A percentile compares a stretch with the other conserved stretches of the same genome.
Evolutionary conservation across 2,329 filamentous ascomycete genomes (phyloP).

Genomic region (Xylaria sp.): DNA sequence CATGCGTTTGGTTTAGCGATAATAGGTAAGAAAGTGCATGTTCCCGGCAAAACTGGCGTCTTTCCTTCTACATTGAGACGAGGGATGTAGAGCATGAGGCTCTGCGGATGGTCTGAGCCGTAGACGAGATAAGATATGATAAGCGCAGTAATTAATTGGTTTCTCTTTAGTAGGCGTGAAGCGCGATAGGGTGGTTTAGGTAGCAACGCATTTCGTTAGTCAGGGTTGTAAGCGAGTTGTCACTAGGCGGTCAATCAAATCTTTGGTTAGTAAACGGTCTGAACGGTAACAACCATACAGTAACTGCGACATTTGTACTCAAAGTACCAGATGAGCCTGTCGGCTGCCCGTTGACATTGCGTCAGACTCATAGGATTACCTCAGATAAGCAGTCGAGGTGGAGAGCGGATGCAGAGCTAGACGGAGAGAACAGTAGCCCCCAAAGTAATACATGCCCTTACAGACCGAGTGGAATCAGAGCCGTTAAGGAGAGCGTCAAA

Average conservation of each 20-base stretch:
- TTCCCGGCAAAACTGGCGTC: background rate
- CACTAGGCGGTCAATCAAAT: background rate
- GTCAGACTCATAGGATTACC: background rate
- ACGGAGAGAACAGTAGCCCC: background rate
- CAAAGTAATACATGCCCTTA: background rate
- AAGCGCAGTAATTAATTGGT: background rate
- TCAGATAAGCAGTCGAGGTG: background rate
- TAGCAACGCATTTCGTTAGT: background rate
- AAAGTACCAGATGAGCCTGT: background rate
- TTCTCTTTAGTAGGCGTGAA: background rate
- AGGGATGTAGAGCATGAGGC: background rate
- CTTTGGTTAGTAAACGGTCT: background rate
- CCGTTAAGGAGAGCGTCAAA: background rate
- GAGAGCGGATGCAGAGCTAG: background rate
- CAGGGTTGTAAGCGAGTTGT: background rate
- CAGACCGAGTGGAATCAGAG: too few species aligned
- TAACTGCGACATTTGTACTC: background rate
- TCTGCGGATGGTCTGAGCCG: constrained; percentile 1
- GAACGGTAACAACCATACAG: background rate
- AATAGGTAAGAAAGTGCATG: background rate
- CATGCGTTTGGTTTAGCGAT: background rate
- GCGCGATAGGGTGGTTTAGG: background rate
- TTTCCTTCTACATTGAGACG: background rate
- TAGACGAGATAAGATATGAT: background rate
- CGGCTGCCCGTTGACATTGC: background rate